A percentile compares a stretch with the other conserved stretches of the same genome.
Conservation (phyloP, 1,284 basidiomycete genomes). For the Coniferiporia weirii region DNA sequence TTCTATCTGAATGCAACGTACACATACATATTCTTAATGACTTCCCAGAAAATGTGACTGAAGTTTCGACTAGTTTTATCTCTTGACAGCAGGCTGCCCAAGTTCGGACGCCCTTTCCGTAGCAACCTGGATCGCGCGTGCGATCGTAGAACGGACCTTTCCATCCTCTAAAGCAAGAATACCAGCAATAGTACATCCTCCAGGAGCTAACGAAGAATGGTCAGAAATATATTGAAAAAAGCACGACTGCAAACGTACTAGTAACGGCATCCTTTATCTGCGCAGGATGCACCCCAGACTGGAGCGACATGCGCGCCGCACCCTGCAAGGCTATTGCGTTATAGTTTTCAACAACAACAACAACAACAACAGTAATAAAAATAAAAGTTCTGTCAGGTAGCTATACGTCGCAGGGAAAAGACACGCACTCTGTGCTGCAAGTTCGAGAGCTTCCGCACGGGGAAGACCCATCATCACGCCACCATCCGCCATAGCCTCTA, state of each 20-base stretch:
- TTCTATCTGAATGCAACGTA: no score
- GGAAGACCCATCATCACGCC: conserved; percentile 99
- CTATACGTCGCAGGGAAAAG: not conserved
- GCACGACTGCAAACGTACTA: conserved; percentile 49
- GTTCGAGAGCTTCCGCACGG: conserved; percentile 86
- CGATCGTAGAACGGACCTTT: conserved; percentile 89
- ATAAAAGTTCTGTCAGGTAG: not conserved
- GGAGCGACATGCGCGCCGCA: conserved; percentile 92
- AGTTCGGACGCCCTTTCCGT: conserved; percentile 83
- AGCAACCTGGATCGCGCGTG: conserved; percentile 91
- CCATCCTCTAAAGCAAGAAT: conserved; percentile 95
- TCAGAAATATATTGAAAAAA: not conserved
- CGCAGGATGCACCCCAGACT: conserved; percentile 86
- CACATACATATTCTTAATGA: no score
- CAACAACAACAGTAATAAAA: no score
- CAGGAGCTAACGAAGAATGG: conserved; percentile 63
- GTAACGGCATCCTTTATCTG: conserved; percentile 98
- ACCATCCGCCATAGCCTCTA: conserved; percentile 99
- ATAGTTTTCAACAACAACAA: not conserved
- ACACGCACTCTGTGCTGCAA: conserved; percentile 89
- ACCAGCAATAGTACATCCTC: conserved; percentile 98
- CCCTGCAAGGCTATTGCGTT: conserved; percentile 80
- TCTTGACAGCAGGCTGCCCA: conserved; percentile 44
- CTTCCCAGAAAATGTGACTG: no score
- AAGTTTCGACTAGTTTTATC: not conserved